Evolutionary conservation across 73 alveolate species (phyloP), one percentile per base, ranked within the genome.

Genomic region (Blepharisma japonicum): DNA sequence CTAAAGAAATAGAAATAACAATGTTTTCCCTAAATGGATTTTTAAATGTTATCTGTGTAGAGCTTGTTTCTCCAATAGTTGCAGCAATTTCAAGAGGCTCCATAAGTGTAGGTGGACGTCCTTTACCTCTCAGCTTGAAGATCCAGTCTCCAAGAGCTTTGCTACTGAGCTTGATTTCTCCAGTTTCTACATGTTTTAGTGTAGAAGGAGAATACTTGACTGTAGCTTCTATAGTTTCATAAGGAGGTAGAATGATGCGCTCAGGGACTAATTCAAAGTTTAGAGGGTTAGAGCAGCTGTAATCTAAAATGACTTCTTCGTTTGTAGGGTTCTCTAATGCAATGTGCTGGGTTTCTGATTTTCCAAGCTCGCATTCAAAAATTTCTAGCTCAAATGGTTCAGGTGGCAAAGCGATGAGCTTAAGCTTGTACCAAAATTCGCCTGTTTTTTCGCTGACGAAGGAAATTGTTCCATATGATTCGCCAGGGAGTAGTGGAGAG

Each of bases 131-230:
- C 21, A 92, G 83, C 77, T 92, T 84, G 83, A 77, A 96, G 77
- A 92, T 98, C 98, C 99, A 96, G 76, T 95, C 91, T 55, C 99
- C 99, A 6, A 96, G 91, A 55, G 84, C 86, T 68, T 87, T 86
- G 68, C 96, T 94, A 70, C 88, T 93, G 71, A 96, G 94, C 56
- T 70, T 86, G 45, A 96, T 86, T 53, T 71, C 77, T 0, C 98
- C 95, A 55, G 78, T 84, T 80, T 96, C 97, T 7, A 88, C 93
- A 14, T 85, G 91, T 70, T 96, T 98, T 39, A 96, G 89, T 71
- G 91, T 90, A 42, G 93, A 74, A 6, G 99, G 99, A 56, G 96
- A 89, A 84, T 94, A 96, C 80, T 96, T 89, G 42, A 96, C 81
- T 81, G 84, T 78, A 6, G 94, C 96, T 83, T 87, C 92, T 54